A percentile compares a stretch with the other conserved stretches of the same genome.
Conservation (phyloP, 83 land plant genomes). For the Larix sibirica region DNA sequence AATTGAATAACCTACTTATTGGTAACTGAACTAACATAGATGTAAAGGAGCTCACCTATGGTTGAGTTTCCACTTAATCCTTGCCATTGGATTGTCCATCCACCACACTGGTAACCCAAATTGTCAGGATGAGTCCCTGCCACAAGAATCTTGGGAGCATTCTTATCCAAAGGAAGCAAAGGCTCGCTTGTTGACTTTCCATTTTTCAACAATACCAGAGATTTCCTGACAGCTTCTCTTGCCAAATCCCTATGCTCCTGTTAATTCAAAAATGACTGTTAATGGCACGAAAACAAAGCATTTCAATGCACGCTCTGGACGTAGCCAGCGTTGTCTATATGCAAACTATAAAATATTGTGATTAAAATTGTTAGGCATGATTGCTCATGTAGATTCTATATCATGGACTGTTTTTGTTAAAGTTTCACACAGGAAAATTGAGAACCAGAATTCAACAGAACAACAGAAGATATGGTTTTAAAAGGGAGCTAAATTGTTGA, state of each 20-base stretch:
- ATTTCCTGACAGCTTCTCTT: constrained; percentile 74
- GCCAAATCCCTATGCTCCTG: constrained; percentile 66
- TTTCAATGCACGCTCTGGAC: background rate
- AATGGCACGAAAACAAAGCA: background rate
- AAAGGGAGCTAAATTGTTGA: too few species aligned
- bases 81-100: background rate
- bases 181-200: constrained; percentile 42
- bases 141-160: constrained; percentile 54
- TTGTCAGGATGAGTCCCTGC: constrained; percentile 67
- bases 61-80: background rate
- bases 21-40: too few species aligned
- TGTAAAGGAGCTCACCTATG: too few species aligned
- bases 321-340: background rate
- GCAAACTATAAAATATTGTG: background rate
- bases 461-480: background rate
- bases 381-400: too few species aligned
- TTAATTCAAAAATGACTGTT: background rate
- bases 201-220: constrained; percentile 70
- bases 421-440: background rate
- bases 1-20: too few species aligned
- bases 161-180: constrained; percentile 53
- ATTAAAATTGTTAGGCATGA: background rate
- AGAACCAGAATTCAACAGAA: background rate
- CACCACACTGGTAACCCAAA: constrained; percentile 31
- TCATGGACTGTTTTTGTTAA: too few species aligned